Conservation (phyloP, 352 stramenopile species). For the Globisporangium echinulatum region DNA sequence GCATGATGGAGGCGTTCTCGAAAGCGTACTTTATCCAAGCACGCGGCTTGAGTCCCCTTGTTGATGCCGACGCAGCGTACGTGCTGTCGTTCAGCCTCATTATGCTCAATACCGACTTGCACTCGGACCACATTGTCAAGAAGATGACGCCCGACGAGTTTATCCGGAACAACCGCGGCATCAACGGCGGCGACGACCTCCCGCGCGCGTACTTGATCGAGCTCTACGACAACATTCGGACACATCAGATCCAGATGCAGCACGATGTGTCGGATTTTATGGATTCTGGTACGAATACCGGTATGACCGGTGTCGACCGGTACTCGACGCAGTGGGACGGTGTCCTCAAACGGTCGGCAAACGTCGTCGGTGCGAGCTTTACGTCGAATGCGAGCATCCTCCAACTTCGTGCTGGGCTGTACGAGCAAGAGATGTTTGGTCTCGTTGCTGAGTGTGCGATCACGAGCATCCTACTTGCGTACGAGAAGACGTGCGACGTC, state of each 20-base stretch:
- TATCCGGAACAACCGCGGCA: slow-evolving; percentile 82
- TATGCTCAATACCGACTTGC: slow-evolving; percentile 99
- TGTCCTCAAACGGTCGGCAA: slow-evolving; percentile 80
- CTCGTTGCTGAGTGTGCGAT: slow-evolving; percentile 76
- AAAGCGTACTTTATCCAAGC: slow-evolving; percentile 87
- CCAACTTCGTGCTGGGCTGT: slow-evolving; percentile 75
- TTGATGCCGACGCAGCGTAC: slow-evolving; percentile 91
- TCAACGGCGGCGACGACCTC: slow-evolving; percentile 76
- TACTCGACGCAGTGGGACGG: slow-evolving; percentile 87
- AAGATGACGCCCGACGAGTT: slow-evolving; percentile 89
- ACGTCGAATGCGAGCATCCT: slow-evolving; percentile 82
- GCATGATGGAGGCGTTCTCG: slow-evolving; percentile 96
- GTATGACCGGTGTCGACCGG: slow-evolving; percentile 57
- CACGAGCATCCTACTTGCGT: slow-evolving; percentile 73
- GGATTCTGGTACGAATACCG: slow-evolving; percentile 22
- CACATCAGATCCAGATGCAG: slow-evolving; percentile 87
- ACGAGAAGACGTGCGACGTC: slow-evolving; percentile 79
- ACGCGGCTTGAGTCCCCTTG: slow-evolving; percentile 42
- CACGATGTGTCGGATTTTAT: slow-evolving; percentile 82
- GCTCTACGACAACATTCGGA: slow-evolving; percentile 77
- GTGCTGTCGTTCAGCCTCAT: slow-evolving; percentile 98
- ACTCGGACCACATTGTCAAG: slow-evolving; percentile 88
- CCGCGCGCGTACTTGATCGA: slow-evolving; percentile 61
- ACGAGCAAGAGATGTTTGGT: slow-evolving; percentile 88
- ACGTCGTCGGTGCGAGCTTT: slow-evolving; percentile 83